Conservation (phyloP, 306 rosid species). For the Sindora glabra region DNA sequence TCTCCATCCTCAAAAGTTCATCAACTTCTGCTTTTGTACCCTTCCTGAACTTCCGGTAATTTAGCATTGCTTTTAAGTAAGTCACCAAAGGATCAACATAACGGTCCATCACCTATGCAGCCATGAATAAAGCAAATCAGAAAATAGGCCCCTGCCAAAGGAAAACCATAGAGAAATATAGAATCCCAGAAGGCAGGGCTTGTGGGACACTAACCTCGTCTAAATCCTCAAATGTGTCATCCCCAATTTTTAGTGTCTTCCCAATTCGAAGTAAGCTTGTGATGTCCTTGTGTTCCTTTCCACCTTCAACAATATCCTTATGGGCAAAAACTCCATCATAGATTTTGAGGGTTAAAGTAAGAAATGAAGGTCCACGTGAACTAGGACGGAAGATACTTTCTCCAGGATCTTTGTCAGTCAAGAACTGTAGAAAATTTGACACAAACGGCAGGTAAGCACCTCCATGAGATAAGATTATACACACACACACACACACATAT, state of each 20-base stretch:
- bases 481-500: too few relatives aligned
- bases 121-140: not conserved
- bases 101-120: conserved; percentile 86
- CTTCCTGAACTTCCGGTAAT: conserved; percentile 76
- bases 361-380: conserved; percentile 84
- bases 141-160: not conserved
- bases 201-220: conserved; percentile 92
- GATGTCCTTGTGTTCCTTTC: conserved; percentile 94
- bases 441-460: not conserved
- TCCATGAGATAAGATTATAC: not conserved
- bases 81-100: conserved; percentile 94
- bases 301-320: conserved; percentile 94
- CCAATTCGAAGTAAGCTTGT: conserved; percentile 93
- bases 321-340: conserved; percentile 96
- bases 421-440: conserved; percentile 44
- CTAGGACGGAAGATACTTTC: conserved; percentile 96
- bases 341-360: conserved; percentile 88
- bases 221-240: conserved; percentile 95
- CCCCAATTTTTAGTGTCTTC: conserved; percentile 94
- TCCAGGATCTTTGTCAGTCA: conserved; percentile 93
- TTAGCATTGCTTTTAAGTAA: conserved; percentile 76
- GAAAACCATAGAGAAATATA: not conserved
- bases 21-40: conserved; percentile 92
- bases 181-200: too few relatives aligned
- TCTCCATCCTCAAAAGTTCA: conserved; percentile 74